A percentile compares a stretch with the other conserved stretches of the same genome.
Conservation (phyloP, 2,329 filamentous ascomycete species). For the Fusarium metavorans region DNA sequence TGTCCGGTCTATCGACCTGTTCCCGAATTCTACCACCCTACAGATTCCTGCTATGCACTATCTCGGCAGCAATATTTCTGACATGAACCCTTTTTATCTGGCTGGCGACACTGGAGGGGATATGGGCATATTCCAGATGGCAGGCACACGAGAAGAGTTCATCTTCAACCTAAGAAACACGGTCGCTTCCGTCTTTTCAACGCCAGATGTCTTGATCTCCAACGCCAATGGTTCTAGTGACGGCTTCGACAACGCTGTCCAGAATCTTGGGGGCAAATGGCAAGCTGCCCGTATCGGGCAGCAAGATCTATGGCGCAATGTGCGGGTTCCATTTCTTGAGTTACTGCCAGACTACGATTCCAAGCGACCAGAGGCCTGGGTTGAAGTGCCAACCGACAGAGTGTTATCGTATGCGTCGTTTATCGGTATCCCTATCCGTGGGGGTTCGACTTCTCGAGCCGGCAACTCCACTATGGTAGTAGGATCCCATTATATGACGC, state of each 20-base stretch:
- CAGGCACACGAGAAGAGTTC: fast-evolving
- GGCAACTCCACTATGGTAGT: conserved; percentile 12
- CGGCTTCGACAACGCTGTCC: fast-evolving
- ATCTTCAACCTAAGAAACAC: background rate
- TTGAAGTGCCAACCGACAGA: background rate
- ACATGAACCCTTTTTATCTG: background rate
- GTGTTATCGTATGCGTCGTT: conserved; percentile 4
- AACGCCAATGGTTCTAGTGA: background rate
- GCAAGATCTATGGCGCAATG: background rate
- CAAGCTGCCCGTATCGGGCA: background rate
- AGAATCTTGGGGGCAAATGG: background rate
- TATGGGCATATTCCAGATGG: background rate
- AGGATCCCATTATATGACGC: conserved; percentile 1
- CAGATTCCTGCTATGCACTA: background rate
- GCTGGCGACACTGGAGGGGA: fast-evolving
- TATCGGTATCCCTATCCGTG: background rate
- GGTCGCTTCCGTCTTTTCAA: background rate
- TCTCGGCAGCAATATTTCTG: fast-evolving
- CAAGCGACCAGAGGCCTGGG: background rate
- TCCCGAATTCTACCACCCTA: background rate
- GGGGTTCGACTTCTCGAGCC: background rate
- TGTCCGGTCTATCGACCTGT: background rate
- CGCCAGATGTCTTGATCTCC: fast-evolving
- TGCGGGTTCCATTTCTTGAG: background rate
- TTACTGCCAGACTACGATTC: background rate